Base-by-base conservation (phyloP, 2,329 filamentous ascomycete species). In the Aspergillus sojae region DNA sequence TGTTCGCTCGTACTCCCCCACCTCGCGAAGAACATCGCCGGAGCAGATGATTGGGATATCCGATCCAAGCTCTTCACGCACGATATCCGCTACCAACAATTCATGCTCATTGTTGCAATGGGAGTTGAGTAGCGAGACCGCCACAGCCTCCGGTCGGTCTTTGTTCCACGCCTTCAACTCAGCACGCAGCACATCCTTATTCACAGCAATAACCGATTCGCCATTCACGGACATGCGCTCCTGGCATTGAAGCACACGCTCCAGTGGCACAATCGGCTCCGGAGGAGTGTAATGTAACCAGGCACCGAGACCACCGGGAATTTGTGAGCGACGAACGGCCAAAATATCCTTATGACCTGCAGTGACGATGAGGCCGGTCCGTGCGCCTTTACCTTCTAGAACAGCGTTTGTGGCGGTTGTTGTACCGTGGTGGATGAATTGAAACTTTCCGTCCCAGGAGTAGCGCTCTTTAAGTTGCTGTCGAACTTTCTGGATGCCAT, bases 321-420 rank as follows among this genome's bases (percentile, higher is more conserved):
- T 84, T 61, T 84, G 82, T 23, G 80, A 83, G 30, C 82, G 74
- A 10, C 82, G 74, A 12, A 82, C 72, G 0, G 78, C 78, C 56
- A 84, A 71, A 52, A 84, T 78, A 66, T 84, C 82, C 65, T 83
- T 83, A 71, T 84, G 82, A 4, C 82, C 82, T 2, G 78, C 75
- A 1, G 82, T 84, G 12, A 84, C 80, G 34, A 84, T 72, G 1
- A 84, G 72, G 1, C 77, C 82, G 1, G 81, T 78, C 34, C 78
- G 79, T n/a, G 79, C 81, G 30, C 82, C 82, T 64, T 84, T 83
- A 26, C 79, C 80, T 66, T 84, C 82, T 2, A 84, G 74, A 23
- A 84, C 80, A 5, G 82, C 82, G 66, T 84, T 84, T 1, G 82
- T 84, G 2, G 78, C 82, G 12, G 80, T 80, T 2, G 82, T 84